Base-by-base conservation (phyloP, 305 asterid species). In the Fraxinus sp. region DNA sequence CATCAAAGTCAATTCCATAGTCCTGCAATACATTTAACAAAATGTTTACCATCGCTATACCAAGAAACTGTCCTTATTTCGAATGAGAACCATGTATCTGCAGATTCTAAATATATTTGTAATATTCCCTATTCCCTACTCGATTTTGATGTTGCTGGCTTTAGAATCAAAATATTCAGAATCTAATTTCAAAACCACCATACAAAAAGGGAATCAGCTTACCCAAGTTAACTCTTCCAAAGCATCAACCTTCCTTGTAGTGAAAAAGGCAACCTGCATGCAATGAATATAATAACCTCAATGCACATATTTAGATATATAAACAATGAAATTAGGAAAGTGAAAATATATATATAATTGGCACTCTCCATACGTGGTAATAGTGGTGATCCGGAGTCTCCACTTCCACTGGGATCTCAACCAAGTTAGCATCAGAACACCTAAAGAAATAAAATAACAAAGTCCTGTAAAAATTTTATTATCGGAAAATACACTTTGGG, bases 141-240 rank as follows among this genome's bases (percentile, higher is more conserved):
- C 24, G 18, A 32, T 71, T 64, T 30, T 49, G 7, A 26, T 6
- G 30, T 18, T 35, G 83, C 16, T 33, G n/a, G 75, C 57, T 33
- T 52, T 26, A 24, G 73, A 59, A 66, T 39, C 16, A 2, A 81
- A 59, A 22, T 6, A 66, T 33, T 16, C 18, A 2, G 33, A 10
- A 46, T 28, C 41, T 30, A 79, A 14, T 26, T 26, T 16, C 62
- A 55, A 79, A 35, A 37, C 18, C 71, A 71, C 57, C 13, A 35
- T 62, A 73, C 36, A 16, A 5, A 46, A 68, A 49, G 64, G 62
- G 8, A 9, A 78, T 24, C 18, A 75, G 72, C 85, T 89, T 79
- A 90, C 94, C 92, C 92, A 89, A 22, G 91, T 85, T 77, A 90
- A 82, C 87, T 89, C 91, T 85, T 90, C 92, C 1, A 84, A 76